Base-by-base conservation (phyloP, 2,329 filamentous ascomycete species). In the Coleophoma eucalyptorum region DNA sequence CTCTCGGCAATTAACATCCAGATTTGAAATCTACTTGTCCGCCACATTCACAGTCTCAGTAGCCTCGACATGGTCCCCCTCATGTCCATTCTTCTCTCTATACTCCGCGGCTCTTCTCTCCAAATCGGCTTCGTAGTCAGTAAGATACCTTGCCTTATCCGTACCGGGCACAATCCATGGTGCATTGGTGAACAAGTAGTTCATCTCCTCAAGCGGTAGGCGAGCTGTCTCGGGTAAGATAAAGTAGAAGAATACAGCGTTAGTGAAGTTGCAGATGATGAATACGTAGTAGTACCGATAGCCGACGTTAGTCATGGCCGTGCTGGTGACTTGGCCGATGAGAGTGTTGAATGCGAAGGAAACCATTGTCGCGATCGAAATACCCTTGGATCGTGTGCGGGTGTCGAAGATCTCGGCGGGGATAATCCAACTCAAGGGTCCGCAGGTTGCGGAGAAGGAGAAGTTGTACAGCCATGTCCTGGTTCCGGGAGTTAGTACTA, bases 391-490 rank as follows among this genome's bases (percentile, higher is more conserved):
- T 37, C 88, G 79, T 0, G 87, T 91, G 54, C 84, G 80, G 2
- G 85, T 91, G 67, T 91, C 87, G 69, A 91, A 91, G 38, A 90
- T 86, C 64, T 90, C 86, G 46, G 86, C 83, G 0, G 80, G 81
- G 53, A 84, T 82, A 57, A 80, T 79, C 77, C 69, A 78, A 18
- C 78, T 75, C 1, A 90, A 69, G 0, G 87, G 86, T 19, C 87
- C 87, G 52, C 84, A 88, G 2, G 85, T 86, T 33, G 78, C 77
- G 3, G 78, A 85, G 74, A 90, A 91, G 40, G 77, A 85, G 71
- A 90, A 87, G 69, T 92, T 91, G 75, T 89, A 92, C 1, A 89
- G 65, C 88, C 88, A 92, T 1, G 87, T 92, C 52, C 55, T 61
- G 43, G n/a, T 73, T 54, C 90, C 6, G 16, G 6, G 35, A n/a